A percentile compares a stretch with the other conserved stretches of the same genome.
Conservation (phyloP, 129 eudicot species). For the Cynara cardunculus region DNA sequence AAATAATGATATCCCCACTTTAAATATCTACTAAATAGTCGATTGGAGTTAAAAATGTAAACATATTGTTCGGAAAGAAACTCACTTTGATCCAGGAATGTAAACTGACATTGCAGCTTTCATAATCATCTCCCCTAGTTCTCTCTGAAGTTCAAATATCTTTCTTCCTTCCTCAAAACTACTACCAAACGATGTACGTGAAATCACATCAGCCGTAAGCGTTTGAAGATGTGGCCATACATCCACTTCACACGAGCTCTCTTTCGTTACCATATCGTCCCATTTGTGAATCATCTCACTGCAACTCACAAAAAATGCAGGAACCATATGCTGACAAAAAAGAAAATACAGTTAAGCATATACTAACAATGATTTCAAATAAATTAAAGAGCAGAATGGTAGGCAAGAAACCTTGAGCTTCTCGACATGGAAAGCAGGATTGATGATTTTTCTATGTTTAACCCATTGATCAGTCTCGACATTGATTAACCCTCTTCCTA, state of each 20-base stretch:
- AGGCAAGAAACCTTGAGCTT: slow-evolving; percentile 33
- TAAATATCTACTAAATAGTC: not conserved
- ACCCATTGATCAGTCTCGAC: slow-evolving; percentile 29
- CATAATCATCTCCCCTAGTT: slow-evolving; percentile 1
- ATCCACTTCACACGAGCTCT: slow-evolving; percentile 25
- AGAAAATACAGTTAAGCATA: not conserved
- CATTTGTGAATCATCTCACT: slow-evolving; percentile 19
- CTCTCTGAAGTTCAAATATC: slow-evolving; percentile 27
- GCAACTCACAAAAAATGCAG: slow-evolving; percentile 20
- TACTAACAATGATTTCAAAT: not conserved
- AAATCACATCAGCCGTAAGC: slow-evolving; percentile 18
- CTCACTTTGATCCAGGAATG: slow-evolving; percentile 28
- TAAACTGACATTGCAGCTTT: slow-evolving; percentile 18
- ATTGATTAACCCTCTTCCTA: not conserved
- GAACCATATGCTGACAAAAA: slow-evolving; percentile 18
- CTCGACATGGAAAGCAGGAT: slow-evolving; percentile 42
- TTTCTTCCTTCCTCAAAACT: slow-evolving; percentile 27
- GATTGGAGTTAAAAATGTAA: not conserved
- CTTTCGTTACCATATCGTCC: not conserved
- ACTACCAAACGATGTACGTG: slow-evolving; percentile 32
- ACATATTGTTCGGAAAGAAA: not conserved
- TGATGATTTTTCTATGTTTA: slow-evolving; percentile 41
- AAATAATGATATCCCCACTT: not conserved
- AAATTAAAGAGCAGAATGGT: not conserved
- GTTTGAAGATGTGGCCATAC: slow-evolving; percentile 31